Evolutionary conservation across 225 moss, liverwort and hornwort genomes (phyloP).

Genomic region (Marchantia polymorpha): DNA sequence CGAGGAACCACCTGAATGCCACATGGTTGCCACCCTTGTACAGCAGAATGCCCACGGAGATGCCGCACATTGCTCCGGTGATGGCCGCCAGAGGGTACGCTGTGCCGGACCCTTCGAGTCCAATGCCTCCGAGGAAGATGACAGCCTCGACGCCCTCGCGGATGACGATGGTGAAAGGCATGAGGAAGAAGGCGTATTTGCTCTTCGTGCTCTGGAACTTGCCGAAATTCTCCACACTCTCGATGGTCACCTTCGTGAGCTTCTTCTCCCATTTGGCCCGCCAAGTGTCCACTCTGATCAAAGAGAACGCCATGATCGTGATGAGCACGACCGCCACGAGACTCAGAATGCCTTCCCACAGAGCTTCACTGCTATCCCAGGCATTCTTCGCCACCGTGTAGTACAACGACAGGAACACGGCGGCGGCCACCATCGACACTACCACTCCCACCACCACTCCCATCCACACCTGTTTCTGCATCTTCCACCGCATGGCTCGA

Average conservation of each 20-base stretch:
- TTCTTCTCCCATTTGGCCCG: constrained; percentile 71
- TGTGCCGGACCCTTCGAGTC: constrained; percentile 49
- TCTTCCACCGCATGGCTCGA: constrained; percentile 17
- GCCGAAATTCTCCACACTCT: constrained; percentile 21
- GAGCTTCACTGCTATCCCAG: constrained; percentile 45
- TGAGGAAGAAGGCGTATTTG: constrained; percentile 58
- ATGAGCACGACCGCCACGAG: constrained; percentile 57
- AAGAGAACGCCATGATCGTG: constrained; percentile 66
- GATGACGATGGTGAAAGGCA: constrained; percentile 56
- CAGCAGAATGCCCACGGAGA: constrained; percentile 39
- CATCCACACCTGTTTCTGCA: constrained; percentile 62
- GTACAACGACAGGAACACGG: constrained; percentile 31
- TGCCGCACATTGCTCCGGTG: constrained; percentile 50
- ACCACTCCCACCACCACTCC: constrained; percentile 47
- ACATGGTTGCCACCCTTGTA: constrained; percentile 55
- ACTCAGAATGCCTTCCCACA: constrained; percentile 69
- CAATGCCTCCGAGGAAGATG: constrained; percentile 67
- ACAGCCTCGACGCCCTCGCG: constrained; percentile 70
- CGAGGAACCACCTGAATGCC: constrained; percentile 59
- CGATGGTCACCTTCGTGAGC: constrained; percentile 57
- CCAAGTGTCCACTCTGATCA: constrained; percentile 74
- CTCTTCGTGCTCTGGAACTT: constrained; percentile 36
- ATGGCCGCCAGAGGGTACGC: constrained; percentile 57
- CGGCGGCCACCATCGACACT: constrained; percentile 39
- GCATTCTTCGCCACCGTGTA: constrained; percentile 18